Conservation (phyloP, 305 asterid genomes). For the Plantago rigida region DNA sequence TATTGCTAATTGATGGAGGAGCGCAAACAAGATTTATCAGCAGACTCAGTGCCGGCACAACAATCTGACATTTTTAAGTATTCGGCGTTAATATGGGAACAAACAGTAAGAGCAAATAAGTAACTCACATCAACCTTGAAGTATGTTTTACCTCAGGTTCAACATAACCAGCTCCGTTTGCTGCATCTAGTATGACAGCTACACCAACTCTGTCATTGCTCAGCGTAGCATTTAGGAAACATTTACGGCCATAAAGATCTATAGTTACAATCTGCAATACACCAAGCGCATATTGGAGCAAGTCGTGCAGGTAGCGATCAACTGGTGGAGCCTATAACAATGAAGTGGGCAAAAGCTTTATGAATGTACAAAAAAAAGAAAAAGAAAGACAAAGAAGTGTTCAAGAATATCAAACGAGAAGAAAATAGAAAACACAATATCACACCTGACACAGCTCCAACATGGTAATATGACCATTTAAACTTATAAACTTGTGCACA, state of each 20-base stretch:
- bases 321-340: slow-evolving; percentile 83
- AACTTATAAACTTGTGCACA: slow-evolving; percentile 68
- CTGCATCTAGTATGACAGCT: slow-evolving; percentile 92
- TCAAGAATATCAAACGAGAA: neutral
- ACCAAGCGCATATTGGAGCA: slow-evolving; percentile 94
- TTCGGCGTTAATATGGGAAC: slow-evolving; percentile 7
- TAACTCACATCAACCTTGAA: slow-evolving; percentile 14
- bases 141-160: slow-evolving; percentile 76
- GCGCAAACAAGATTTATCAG: slow-evolving; percentile 95
- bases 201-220: slow-evolving; percentile 93
- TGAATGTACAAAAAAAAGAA: neutral
- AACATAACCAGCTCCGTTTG: slow-evolving; percentile 80
- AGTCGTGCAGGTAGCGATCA: slow-evolving; percentile 91
- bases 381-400: slow-evolving; percentile 13
- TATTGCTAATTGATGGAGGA: slow-evolving; percentile 96
- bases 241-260: slow-evolving; percentile 81
- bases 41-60: slow-evolving; percentile 80
- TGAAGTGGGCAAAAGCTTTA: slow-evolving; percentile 6
- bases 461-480: slow-evolving; percentile 86
- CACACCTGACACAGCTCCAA: slow-evolving; percentile 96
- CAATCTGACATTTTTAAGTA: slow-evolving; percentile 50
- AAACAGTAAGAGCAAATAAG: neutral
- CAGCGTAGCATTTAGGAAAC: slow-evolving; percentile 64
- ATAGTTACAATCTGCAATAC: slow-evolving; percentile 78
- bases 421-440: slow-evolving; percentile 11